Base-by-base conservation (phyloP, 108 stramenopile genomes). In the Phaeodactylum tricornutum region DNA sequence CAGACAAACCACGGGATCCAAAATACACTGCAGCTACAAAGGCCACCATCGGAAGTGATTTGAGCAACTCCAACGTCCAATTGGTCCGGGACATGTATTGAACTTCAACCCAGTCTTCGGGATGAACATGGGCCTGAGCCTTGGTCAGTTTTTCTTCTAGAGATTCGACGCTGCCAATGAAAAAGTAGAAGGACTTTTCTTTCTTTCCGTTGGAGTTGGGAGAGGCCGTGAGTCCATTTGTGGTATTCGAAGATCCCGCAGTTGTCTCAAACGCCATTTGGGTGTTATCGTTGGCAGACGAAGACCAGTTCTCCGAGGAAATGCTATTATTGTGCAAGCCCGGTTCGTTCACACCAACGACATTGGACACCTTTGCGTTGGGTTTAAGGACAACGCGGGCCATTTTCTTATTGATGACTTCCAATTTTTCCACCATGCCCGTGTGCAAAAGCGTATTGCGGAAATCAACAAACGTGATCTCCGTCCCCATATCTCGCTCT, bases 131-230 rank as follows among this genome's bases (percentile, higher is more conserved):
- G 17, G 69, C 71, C 69, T 99, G 98, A 17, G 93, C 86, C 35
- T 72, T 74, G 45, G 93, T 74, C 23, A 99, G 69, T 62, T 96
- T 97, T 25, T 94, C 79, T 79, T 99, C 98, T 50, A 99, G 96
- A 2, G 76, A 75, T 55, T 99, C 96, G 15, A 97, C 94, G 53
- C 79, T 80, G 2, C 98, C 96, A 63, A 99, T 99, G 53, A 82
- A 81, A 72, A 99, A 99, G 62, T 88, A 81, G 9, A 21, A 21
- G n/a, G n/a, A n/a, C n/a, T n/a, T n/a, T n/a, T n/a, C n/a, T 6
- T 30, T 33, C 17, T 30, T 14, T 6, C n/a, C 23, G 9, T 24
- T 19, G 16, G 26, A 3, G 12, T 3, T 29, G 15, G 36, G 8
- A 5, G 36, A 6, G 4, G 48, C 34, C 25, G 30, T 32, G 5